A percentile compares a stretch with the other conserved stretches of the same genome.
Evolutionary conservation across 176 grass and related monocot genomes (phyloP).

Genomic region (Lolium multiflorum): DNA sequence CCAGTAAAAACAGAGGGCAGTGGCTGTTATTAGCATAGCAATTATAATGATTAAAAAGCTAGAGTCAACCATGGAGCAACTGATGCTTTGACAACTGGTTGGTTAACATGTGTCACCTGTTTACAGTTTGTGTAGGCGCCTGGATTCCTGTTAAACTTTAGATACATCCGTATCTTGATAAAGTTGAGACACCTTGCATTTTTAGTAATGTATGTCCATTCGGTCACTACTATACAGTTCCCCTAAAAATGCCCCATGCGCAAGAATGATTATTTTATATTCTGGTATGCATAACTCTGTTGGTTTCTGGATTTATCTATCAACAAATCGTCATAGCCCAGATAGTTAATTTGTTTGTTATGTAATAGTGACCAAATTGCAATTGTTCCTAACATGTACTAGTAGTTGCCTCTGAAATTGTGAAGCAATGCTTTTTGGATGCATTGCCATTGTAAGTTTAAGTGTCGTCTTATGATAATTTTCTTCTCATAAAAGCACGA

Average conservation of each 20-base stretch:
- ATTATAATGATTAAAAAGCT: slow-evolving; percentile 17
- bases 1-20: neutral
- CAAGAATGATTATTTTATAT: neutral
- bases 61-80: slow-evolving; percentile 3
- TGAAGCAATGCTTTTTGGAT: neutral
- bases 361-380: neutral
- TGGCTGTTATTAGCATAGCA: neutral
- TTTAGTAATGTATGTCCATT: neutral
- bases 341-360: neutral
- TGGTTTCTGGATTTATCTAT: slow-evolving; percentile 17
- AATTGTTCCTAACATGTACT: neutral
- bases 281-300: slow-evolving; percentile 16
- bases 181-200: neutral
- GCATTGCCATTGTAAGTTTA: neutral
- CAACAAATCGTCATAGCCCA: neutral
- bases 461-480: neutral
- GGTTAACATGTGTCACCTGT: neutral
- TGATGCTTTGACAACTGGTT: slow-evolving; percentile 13
- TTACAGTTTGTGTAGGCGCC: neutral
- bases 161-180: too few species aligned
- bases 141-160: too few species aligned
- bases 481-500: neutral
- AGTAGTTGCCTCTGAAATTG: neutral
- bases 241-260: neutral
- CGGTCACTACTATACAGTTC: neutral